Base-by-base conservation (phyloP, 495 filamentous ascomycete genomes). In the Recurvomyces mirabilis region DNA sequence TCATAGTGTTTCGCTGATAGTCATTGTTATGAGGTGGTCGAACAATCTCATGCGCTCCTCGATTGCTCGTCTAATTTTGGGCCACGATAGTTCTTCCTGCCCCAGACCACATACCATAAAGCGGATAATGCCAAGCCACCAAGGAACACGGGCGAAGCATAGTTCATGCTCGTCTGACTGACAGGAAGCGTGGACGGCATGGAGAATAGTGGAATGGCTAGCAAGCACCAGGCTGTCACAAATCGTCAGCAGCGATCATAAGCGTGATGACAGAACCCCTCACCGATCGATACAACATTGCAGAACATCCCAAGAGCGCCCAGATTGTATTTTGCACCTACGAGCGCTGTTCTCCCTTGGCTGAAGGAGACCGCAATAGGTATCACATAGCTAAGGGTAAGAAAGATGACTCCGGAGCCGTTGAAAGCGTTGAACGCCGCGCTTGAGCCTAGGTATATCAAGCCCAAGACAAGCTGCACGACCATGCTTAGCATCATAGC, bases 101-200 rank as follows among this genome's bases (percentile, higher is more conserved):
- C 81, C 67, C 81, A 77, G 1, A 69, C 65, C 39, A 79, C 69
- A 64, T 87, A 85, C 80, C 79, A 85, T 0, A 68, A 50, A 13
- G 73, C 55, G 32, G 69, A 70, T 39, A 81, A 72, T 15, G 56
- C 32, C 3, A 67, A 72, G 48, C 78, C 78, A 0, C 71, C 74
- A 21, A 72, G 68, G 56, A 83, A 81, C 28, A 80, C 77, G 19
- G 74, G 76, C 23, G 66, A 72, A 21, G 77, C 77, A 57, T 81
- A 80, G 58, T 80, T 73, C n/a, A n/a, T n/a, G 70, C 74, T 29
- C 26, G 7, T 29, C 7, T 7, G 7, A n/a, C n/a, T n/a, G n/a
- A 29, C n/a, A 7, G 26, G 26, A 7, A 29, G 26, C 7, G 26
- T 7, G 26, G 26, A 29, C 7, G 26, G 26, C 26, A 29, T 7